phyloP scores from a whole-genome alignment of 805 yeast genomes.

The Limtongozyma cylindracea region DNA sequence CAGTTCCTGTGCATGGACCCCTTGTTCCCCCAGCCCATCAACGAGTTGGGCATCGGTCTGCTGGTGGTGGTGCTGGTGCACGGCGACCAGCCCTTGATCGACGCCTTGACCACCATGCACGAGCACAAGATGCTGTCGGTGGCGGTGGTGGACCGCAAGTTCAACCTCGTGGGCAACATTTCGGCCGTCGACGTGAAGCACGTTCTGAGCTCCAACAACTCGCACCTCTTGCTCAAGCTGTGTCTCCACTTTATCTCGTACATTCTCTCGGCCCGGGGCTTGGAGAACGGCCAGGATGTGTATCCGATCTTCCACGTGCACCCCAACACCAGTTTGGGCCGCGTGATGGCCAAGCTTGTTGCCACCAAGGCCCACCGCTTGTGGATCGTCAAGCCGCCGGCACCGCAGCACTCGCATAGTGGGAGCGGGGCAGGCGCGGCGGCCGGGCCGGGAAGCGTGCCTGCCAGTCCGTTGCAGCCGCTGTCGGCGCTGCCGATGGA shows the following conservation, averaged over 20 bases:
- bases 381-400: constrained; percentile 66
- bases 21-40: constrained; percentile 38
- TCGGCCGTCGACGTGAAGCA: constrained; percentile 85
- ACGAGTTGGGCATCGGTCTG: constrained; percentile 55
- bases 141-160: constrained; percentile 70
- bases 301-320: constrained; percentile 92
- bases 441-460: too few species aligned
- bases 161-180: constrained; percentile 68
- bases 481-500: too few species aligned
- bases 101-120: constrained; percentile 73
- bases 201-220: constrained; percentile 69
- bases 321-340: constrained; percentile 49
- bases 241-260: constrained; percentile 77
- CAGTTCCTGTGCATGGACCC: constrained; percentile 64
- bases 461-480: too few species aligned
- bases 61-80: constrained; percentile 46
- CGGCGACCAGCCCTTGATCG: constrained; percentile 73
- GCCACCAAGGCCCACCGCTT: constrained; percentile 86
- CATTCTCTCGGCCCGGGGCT: constrained; percentile 68
- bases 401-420: too few species aligned
- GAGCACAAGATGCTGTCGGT: constrained; percentile 64
- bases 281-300: constrained; percentile 86
- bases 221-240: constrained; percentile 55
- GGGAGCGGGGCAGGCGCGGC: too few species aligned
- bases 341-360: constrained; percentile 83